Conservation (phyloP, 2,329 filamentous ascomycete species). For the Clarireedia homoeocarpa region DNA sequence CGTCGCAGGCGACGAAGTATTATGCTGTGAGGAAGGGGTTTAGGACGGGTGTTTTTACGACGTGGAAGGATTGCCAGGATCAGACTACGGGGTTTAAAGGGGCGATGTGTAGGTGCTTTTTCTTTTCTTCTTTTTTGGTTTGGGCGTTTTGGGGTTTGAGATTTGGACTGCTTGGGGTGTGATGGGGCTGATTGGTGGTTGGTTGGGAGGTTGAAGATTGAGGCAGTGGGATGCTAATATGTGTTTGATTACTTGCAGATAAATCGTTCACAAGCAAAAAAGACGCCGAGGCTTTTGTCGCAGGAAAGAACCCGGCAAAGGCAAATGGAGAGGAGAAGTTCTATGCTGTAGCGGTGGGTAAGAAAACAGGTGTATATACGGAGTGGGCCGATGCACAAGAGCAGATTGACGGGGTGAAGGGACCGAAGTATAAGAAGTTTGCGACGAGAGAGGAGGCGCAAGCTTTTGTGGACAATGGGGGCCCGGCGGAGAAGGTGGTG, state of each 20-base stretch:
- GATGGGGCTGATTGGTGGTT: too few species aligned
- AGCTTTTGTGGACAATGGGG: constrained; percentile 54
- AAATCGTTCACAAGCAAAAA: constrained; percentile 68
- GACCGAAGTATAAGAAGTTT: constrained; percentile 64
- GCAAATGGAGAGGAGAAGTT: constrained; percentile 35
- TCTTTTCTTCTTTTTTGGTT: neutral
- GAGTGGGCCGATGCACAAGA: constrained; percentile 63
- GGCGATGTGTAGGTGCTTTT: constrained; percentile 53
- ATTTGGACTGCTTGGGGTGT: neutral
- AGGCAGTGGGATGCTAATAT: neutral
- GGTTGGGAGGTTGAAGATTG: neutral
- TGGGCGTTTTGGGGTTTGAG: neutral
- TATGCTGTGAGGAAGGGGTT: constrained; percentile 55
- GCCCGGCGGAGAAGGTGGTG: constrained; percentile 23
- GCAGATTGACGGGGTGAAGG: constrained; percentile 67
- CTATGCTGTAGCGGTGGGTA: constrained; percentile 55
- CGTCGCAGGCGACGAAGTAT: constrained; percentile 30
- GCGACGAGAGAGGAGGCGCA: constrained; percentile 64
- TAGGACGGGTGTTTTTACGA: constrained; percentile 52
- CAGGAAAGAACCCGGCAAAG: constrained; percentile 42
- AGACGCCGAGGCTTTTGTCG: constrained; percentile 74
- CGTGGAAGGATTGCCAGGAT: constrained; percentile 52
- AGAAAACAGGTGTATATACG: constrained; percentile 49
- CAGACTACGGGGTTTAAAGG: constrained; percentile 55
- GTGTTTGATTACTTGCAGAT: constrained; percentile 40